These are phyloP conservation scores for Leccinum subspadiceum DNA, from an alignment of 1,284 basidiomycete genomes.

Conservation along the genomic window DNA sequence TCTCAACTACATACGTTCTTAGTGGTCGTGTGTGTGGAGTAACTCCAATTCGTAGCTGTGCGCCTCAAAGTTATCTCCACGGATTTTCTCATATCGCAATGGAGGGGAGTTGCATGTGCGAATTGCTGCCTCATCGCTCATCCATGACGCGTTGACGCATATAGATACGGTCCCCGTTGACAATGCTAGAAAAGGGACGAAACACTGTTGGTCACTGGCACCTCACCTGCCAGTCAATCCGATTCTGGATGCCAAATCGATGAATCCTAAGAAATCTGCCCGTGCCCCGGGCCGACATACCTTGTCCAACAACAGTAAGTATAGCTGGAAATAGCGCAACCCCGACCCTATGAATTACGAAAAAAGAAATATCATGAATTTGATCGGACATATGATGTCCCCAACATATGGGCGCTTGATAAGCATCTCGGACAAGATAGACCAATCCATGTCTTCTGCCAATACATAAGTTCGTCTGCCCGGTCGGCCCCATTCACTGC, in stretches of 20 bases:
- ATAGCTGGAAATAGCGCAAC: not conserved
- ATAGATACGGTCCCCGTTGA: not conserved
- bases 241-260: not conserved
- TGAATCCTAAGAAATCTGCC: not conserved
- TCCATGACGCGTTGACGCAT: not conserved
- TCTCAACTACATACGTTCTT: not conserved
- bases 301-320: not conserved
- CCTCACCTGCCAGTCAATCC: not conserved
- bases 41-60: not conserved
- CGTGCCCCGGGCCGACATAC: not conserved
- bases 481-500: not conserved
- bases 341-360: not conserved
- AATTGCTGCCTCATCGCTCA: not conserved
- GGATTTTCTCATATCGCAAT: conserved; percentile 6
- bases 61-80: conserved; percentile 3
- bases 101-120: not conserved
- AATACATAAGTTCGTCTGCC: not conserved
- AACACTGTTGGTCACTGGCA: not conserved
- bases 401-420: not conserved
- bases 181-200: not conserved
- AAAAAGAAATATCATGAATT: not conserved
- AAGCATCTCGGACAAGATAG: not conserved
- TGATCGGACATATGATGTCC: not conserved
- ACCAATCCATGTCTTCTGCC: not conserved
- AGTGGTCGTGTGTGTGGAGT: not conserved